Conservation (phyloP, 352 stramenopile genomes). For the Globisporangium apiculatum region DNA sequence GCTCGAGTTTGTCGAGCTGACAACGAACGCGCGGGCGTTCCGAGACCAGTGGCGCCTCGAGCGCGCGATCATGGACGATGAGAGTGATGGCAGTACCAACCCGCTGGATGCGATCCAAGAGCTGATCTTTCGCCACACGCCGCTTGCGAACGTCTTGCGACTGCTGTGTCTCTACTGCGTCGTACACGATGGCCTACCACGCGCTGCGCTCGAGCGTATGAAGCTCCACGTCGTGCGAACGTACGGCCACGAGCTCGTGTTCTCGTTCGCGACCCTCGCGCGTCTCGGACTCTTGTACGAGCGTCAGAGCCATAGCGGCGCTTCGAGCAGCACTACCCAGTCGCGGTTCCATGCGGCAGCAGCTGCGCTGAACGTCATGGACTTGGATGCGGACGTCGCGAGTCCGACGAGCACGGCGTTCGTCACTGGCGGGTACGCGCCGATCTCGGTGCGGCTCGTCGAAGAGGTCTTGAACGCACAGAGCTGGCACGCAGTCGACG, state of each 20-base stretch:
- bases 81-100: conserved; percentile 14
- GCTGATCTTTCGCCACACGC: conserved; percentile 48
- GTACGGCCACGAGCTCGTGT: conserved; percentile 69
- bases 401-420: conserved; percentile 52
- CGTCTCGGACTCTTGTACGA: conserved; percentile 42
- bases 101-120: conserved; percentile 40
- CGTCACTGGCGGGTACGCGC: conserved; percentile 64
- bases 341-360: conserved; percentile 27
- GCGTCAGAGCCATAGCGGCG: too few species aligned
- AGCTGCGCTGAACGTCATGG: conserved; percentile 30
- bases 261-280: conserved; percentile 61
- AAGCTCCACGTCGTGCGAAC: conserved; percentile 55
- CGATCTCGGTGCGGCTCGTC: conserved; percentile 60
- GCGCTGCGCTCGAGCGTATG: conserved; percentile 27
- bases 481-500: conserved; percentile 39
- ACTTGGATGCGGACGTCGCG: conserved; percentile 49
- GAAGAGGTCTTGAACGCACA: conserved; percentile 52
- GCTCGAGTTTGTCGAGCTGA: conserved; percentile 41
- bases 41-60: conserved; percentile 61
- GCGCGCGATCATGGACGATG: conserved; percentile 53
- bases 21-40: conserved; percentile 39
- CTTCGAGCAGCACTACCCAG: too few species aligned
- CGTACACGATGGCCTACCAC: conserved; percentile 34
- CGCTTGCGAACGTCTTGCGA: conserved; percentile 43
- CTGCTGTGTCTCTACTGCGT: conserved; percentile 62